Conservation (phyloP, 331 rosid species). For the Stylosanthes scabra region DNA sequence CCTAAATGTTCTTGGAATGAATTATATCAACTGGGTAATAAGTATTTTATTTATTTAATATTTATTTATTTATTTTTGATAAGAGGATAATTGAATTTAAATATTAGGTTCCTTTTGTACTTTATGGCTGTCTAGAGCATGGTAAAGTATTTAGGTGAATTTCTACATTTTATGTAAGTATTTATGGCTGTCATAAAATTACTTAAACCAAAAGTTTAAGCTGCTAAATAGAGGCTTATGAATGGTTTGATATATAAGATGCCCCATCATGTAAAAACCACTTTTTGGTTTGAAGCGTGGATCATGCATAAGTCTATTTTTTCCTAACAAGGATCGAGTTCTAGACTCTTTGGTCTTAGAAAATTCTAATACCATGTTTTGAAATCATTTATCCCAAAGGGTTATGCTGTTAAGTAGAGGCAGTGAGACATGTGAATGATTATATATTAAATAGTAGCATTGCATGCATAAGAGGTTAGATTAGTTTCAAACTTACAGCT, state of each 20-base stretch:
- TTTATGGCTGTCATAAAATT: background rate
- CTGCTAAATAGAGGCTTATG: too few relatives aligned
- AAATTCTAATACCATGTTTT: too few relatives aligned
- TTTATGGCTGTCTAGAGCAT: background rate
- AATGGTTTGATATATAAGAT: too few relatives aligned
- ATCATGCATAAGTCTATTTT: too few relatives aligned
- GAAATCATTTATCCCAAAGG: too few relatives aligned
- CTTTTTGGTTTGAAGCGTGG: too few relatives aligned
- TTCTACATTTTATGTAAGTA: background rate
- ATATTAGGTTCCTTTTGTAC: background rate
- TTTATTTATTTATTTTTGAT: background rate
- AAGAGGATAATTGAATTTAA: background rate
- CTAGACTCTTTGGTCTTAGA: too few relatives aligned
- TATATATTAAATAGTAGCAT: background rate
- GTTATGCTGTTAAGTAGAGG: too few relatives aligned
- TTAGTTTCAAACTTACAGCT: background rate
- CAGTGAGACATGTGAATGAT: too few relatives aligned
- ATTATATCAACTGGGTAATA: slow-evolving; percentile 13
- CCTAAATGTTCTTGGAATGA: background rate
- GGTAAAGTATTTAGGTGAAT: background rate
- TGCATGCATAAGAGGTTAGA: background rate
- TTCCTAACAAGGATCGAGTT: too few relatives aligned
- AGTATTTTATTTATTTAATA: background rate
- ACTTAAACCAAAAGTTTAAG: too few relatives aligned
- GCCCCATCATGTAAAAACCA: too few relatives aligned